These are phyloP conservation scores for Pythium phragmitis DNA, from an alignment of 352 stramenopile species.

Conservation along the genomic window DNA sequence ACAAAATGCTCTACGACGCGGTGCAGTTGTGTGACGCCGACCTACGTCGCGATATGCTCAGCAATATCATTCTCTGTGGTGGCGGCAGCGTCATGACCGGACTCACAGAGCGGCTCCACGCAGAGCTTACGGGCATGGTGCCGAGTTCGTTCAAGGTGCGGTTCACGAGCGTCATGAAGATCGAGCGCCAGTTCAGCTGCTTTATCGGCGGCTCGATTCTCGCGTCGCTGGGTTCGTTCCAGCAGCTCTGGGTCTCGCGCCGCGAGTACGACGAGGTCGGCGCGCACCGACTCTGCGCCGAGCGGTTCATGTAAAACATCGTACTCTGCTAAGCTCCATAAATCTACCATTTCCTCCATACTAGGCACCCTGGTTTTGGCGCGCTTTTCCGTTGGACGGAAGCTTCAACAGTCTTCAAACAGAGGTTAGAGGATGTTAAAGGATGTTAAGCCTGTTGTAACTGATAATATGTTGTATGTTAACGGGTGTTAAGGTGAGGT, in stretches of 20 bases:
- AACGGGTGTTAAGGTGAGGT: conserved; percentile 26
- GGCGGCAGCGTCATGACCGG: conserved; percentile 71
- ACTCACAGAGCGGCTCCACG: conserved; percentile 78
- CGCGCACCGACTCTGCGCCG: conserved; percentile 55
- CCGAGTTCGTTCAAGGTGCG: conserved; percentile 85
- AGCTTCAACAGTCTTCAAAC: conserved; percentile 4
- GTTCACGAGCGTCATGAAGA: conserved; percentile 79
- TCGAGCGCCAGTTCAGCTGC: conserved; percentile 85
- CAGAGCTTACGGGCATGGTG: conserved; percentile 75
- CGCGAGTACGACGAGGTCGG: conserved; percentile 83
- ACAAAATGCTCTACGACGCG: conserved; percentile 81
- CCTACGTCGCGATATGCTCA: conserved; percentile 79
- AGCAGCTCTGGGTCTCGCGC: conserved; percentile 88
- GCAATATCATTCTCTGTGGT: conserved; percentile 87
- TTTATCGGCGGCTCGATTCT: conserved; percentile 89
- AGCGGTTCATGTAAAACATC: conserved; percentile 54
- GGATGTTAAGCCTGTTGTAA: conserved; percentile 3
- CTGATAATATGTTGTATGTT: conserved; percentile 6
- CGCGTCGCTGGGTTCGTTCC: conserved; percentile 84
- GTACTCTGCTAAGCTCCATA: too few species aligned
- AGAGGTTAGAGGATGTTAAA: conserved; percentile 14
- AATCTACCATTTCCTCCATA: background rate
- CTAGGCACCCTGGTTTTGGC: background rate
- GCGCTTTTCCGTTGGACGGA: conserved; percentile 11
- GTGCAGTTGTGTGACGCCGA: conserved; percentile 84